Conservation (phyloP, 2,329 filamentous ascomycete species). For the Hawksworthiomyces lignivorus region DNA sequence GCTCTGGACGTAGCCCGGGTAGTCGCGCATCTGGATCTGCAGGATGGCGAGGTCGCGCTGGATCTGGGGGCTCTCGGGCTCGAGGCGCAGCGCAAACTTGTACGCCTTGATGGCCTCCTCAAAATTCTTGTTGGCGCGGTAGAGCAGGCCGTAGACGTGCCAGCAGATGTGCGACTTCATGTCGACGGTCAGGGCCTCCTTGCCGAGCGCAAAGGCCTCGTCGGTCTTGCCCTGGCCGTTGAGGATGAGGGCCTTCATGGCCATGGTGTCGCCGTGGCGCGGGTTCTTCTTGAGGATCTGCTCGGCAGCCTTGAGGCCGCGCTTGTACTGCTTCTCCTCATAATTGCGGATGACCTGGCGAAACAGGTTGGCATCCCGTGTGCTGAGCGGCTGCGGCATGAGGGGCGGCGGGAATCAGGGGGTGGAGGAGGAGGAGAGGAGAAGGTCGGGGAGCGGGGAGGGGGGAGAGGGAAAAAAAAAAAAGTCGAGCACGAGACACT, state of each 20-base stretch:
- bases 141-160: slow-evolving; percentile 96
- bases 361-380: slow-evolving; percentile 92
- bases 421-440: slow-evolving; percentile 3
- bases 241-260: slow-evolving; percentile 97
- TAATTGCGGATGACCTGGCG: slow-evolving; percentile 91
- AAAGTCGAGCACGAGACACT: background rate
- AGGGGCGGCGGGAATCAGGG: slow-evolving; percentile 19
- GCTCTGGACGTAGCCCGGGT: slow-evolving; percentile 85
- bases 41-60: slow-evolving; percentile 87
- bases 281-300: slow-evolving; percentile 93
- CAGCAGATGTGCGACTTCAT: slow-evolving; percentile 99
- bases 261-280: slow-evolving; percentile 95
- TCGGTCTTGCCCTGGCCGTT: slow-evolving; percentile 87
- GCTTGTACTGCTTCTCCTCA: slow-evolving; percentile 97
- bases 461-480: background rate
- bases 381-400: slow-evolving; percentile 67
- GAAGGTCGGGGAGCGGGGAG: background rate
- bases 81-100: slow-evolving; percentile 85
- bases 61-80: slow-evolving; percentile 92
- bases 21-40: slow-evolving; percentile 95
- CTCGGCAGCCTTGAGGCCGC: slow-evolving; percentile 87
- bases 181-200: slow-evolving; percentile 84
- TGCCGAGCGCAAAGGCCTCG: slow-evolving; percentile 89
- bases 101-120: slow-evolving; percentile 99
- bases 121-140: slow-evolving; percentile 91